A percentile compares a stretch with the other conserved stretches of the same genome.
These are phyloP conservation scores for Pyrrhoderma noxium DNA, from an alignment of 1,284 basidiomycete species.

Conservation along the genomic window DNA sequence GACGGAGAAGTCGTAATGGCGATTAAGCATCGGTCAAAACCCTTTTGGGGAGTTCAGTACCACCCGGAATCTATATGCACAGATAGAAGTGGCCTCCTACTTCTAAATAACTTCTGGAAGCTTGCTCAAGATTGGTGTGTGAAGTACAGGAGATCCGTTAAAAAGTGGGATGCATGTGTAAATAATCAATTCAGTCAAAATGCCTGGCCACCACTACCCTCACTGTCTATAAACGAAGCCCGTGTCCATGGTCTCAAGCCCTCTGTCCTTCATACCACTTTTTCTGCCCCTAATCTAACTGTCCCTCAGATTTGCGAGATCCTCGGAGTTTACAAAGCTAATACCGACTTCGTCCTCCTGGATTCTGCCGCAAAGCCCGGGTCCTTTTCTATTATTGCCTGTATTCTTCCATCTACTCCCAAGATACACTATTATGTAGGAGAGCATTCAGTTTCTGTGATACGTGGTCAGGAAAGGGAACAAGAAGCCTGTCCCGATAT, in stretches of 20 bases:
- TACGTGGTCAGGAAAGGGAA: conserved; percentile 16
- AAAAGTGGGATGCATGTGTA: conserved; percentile 35
- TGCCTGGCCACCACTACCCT: conserved; percentile 40
- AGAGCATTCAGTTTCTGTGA: conserved; percentile 35
- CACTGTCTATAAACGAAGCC: no score
- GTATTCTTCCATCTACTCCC: conserved; percentile 41
- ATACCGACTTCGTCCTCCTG: conserved; percentile 59
- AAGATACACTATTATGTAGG: conserved; percentile 53
- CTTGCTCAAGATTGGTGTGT: conserved; percentile 44
- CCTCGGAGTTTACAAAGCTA: conserved; percentile 49
- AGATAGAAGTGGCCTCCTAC: conserved; percentile 49
- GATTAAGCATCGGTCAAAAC: conserved; percentile 52
- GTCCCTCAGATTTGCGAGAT: conserved; percentile 48
- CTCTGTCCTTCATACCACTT: conserved; percentile 22
- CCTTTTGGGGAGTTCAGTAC: conserved; percentile 94
- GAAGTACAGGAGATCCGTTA: conserved; percentile 33
- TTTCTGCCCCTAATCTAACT: conserved; percentile 37
- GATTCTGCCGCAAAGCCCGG: conserved; percentile 71
- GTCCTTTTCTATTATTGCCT: conserved; percentile 64
- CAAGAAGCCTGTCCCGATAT: conserved; percentile 27
- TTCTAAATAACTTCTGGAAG: conserved; percentile 67
- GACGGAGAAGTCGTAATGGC: conserved; percentile 68
- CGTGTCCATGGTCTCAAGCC: conserved; percentile 18
- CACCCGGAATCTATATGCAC: conserved; percentile 85
- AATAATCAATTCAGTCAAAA: conserved; percentile 19